Evolutionary conservation across 495 filamentous ascomycete genomes (phyloP), one percentile per base, ranked within the genome.

Genomic region (Darksidea phi): DNA sequence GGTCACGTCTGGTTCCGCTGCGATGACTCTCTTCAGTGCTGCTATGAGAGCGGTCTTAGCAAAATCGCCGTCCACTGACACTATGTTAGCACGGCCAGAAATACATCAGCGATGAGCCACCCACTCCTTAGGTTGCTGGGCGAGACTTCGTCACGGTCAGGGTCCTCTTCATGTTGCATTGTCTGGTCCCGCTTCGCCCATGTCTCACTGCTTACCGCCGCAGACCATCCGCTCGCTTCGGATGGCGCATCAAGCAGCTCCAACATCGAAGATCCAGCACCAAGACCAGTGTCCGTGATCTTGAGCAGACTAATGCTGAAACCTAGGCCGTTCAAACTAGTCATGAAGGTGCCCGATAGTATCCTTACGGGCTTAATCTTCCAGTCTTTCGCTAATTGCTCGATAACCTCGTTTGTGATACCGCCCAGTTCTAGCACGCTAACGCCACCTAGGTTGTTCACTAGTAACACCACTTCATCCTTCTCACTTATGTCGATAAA

Each of bases 381-480:
- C 76, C 88, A 91, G 46, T 78, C 77, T 38, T 79, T 76, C 32
- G 76, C 76, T 12, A 98, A 81, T 74, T 96, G 93, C 43, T 78
- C 78, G n/a, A 88, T 82, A 38, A 96, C 86, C 73, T 97, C 92
- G n/a, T 86, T 76, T 7, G 89, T 88, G 67, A 97, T 92, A 42
- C 89, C 94, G 5, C 91, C 86, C 66, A 97, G 77, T 74, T 98
- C 94, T 55, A 98, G 77, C 34, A 84, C 84, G 73, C 89, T 95
- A 3, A 96, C 85, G 21, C 91, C 89, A n/a, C 94, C 94, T 13
- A 97, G 80, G 70, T 98, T 98, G 73, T 97, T 97, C 68, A 98
- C 81, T 64, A 96, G 73, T 43, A 97, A 72, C 6, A 96, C 88
- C 25, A 82, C 84, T 15, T 87, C 74, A 58, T 88, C 82, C 13